These are phyloP conservation scores for Halophytophthora polymorphica DNA, from an alignment of 352 stramenopile genomes.

Conservation along the genomic window DNA sequence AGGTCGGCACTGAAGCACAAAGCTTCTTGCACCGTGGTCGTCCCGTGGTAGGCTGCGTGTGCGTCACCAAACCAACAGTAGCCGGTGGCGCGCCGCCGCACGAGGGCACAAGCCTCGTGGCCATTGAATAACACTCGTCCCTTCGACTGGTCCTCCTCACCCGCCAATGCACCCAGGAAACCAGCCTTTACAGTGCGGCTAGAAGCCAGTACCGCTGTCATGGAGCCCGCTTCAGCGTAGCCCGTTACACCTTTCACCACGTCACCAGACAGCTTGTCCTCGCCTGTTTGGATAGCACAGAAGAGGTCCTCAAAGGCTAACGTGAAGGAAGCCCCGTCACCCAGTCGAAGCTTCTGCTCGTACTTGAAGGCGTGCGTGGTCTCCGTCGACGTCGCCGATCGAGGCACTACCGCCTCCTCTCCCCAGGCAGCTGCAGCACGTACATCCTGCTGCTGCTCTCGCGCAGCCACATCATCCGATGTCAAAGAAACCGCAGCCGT, in stretches of 20 bases:
- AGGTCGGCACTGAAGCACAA: slow-evolving; percentile 18
- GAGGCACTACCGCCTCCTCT: slow-evolving; percentile 6
- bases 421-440: slow-evolving; percentile 19
- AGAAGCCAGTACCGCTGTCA: slow-evolving; percentile 21
- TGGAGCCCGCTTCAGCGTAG: slow-evolving; percentile 17
- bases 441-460: background rate
- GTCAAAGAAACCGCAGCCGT: background rate
- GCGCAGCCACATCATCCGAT: slow-evolving; percentile 4
- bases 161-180: slow-evolving; percentile 17
- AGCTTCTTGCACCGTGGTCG: slow-evolving; percentile 23
- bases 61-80: slow-evolving; percentile 25
- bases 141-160: slow-evolving; percentile 9
- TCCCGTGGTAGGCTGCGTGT: slow-evolving; percentile 14
- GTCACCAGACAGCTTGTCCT: slow-evolving; percentile 1
- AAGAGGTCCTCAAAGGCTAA: slow-evolving; percentile 23
- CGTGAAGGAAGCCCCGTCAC: slow-evolving; percentile 5
- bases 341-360: slow-evolving; percentile 5
- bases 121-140: slow-evolving; percentile 22
- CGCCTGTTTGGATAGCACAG: slow-evolving; percentile 4
- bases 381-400: slow-evolving; percentile 1
- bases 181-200: slow-evolving; percentile 10
- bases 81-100: slow-evolving; percentile 17
- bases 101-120: slow-evolving; percentile 11
- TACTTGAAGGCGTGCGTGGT: slow-evolving; percentile 3
- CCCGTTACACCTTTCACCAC: slow-evolving; percentile 15